These are phyloP conservation scores for Nymphaea colorata DNA, from an alignment of 164 flowering plant genomes.

Conservation along the genomic window DNA sequence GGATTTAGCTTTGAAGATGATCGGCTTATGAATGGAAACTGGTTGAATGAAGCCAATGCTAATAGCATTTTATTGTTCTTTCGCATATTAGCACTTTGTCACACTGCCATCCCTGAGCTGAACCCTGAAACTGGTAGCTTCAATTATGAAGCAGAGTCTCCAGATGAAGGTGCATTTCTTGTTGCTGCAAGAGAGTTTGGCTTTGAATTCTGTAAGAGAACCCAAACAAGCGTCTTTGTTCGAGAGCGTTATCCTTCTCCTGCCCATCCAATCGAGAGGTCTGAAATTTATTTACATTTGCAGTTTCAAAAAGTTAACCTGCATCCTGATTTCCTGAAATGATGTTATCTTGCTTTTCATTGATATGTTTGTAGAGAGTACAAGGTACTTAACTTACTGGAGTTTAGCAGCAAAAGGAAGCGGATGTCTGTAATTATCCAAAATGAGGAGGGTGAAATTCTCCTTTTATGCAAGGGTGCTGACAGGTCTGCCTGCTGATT, in stretches of 20 bases:
- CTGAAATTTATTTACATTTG: slow-evolving; percentile 2
- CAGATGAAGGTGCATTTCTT: slow-evolving; percentile 96
- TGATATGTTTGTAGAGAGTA: slow-evolving; percentile 46
- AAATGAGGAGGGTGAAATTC: slow-evolving; percentile 72
- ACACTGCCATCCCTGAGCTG: slow-evolving; percentile 82
- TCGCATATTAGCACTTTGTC: slow-evolving; percentile 57
- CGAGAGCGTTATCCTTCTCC: slow-evolving; percentile 54
- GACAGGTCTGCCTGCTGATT: slow-evolving; percentile 59
- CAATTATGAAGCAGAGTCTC: slow-evolving; percentile 94
- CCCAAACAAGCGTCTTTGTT: slow-evolving; percentile 65
- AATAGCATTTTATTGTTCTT: slow-evolving; percentile 50
- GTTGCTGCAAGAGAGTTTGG: slow-evolving; percentile 99
- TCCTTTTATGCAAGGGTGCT: slow-evolving; percentile 95
- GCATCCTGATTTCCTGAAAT: neutral
- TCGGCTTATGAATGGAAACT: slow-evolving; percentile 56
- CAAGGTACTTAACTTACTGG: slow-evolving; percentile 70
- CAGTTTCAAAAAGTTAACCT: neutral
- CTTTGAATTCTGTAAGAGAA: slow-evolving; percentile 82
- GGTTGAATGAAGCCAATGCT: slow-evolving; percentile 52
- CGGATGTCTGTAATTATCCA: slow-evolving; percentile 87
- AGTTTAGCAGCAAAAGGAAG: slow-evolving; percentile 92
- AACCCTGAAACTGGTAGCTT: slow-evolving; percentile 64
- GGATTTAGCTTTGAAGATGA: slow-evolving; percentile 68
- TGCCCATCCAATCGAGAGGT: slow-evolving; percentile 67
- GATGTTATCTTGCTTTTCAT: neutral